Base-by-base conservation (phyloP, 2,329 filamentous ascomycete species). In the Colletotrichum phormii region DNA sequence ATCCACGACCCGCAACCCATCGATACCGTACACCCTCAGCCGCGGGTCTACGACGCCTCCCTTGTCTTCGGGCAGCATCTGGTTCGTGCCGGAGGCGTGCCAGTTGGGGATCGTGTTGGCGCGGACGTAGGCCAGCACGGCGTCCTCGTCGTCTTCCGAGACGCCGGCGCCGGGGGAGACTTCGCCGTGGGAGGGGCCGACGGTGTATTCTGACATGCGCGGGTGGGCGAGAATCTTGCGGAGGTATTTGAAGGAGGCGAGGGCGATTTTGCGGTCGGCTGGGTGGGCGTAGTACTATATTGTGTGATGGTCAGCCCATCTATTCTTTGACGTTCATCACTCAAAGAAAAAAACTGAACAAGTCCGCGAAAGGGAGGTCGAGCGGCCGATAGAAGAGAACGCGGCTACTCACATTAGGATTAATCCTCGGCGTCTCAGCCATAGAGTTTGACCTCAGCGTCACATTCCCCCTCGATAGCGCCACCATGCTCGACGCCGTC, bases 11-110 rank as follows among this genome's bases (percentile, higher is more conserved):
- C 86, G 81, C 51, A 88, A 77, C 53, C 84, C 86, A 75, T 91
- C 89, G 0, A 89, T 89, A 4, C 91, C 83, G 77, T 90, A 88
- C 3, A 90, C 75, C 74, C 84, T 86, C 51, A 84, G 80, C 78
- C 81, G 80, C 12, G 79, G 70, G 31, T 75, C 74, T 9, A 73
- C 64, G 13, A 76, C 76, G 5, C 75, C 77, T 3, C 66, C 67
- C 13, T 71, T 69, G 3, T 66, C 54, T 29, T 79, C 76, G 3
- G 85, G 85, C 65, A 86, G 79, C 87, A 89, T 89, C 33, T 85
- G 83, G 57, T 84, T 83, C n/a, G 85, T 89, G 13, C 88, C 86
- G 2, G 82, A 79, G 0, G 86, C 83, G 77, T 90, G 88, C 78
- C n/a, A 81, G 58, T 64, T 81, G 72, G 69, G 80, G 74, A 51